These are phyloP conservation scores for Saccharomyces hybrid DNA, from an alignment of 1,139 yeast species.

Conservation along the genomic window DNA sequence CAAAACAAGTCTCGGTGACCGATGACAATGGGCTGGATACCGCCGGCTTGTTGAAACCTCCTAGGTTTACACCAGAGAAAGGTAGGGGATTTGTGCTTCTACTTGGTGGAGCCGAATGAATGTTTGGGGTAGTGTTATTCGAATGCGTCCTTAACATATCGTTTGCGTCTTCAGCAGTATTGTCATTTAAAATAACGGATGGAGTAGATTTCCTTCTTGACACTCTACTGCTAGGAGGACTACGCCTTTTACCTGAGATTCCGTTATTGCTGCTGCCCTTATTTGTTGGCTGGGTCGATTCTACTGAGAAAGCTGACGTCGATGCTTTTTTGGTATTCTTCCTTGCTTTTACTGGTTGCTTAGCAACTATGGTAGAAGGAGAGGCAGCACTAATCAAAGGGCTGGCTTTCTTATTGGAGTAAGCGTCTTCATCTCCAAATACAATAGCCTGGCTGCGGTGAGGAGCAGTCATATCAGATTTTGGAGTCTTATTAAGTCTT, in stretches of 20 bases:
- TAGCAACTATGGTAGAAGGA: not conserved
- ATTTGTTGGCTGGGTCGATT: not conserved
- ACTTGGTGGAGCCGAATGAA: not conserved
- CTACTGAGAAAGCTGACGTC: not conserved
- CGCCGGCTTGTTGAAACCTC: slow-evolving; percentile 7
- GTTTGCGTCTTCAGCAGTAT: not conserved
- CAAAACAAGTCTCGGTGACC: slow-evolving; percentile 14
- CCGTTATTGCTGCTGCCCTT: not conserved
- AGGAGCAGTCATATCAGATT: not conserved
- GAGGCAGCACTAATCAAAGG: not conserved
- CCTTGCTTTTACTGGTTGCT: not conserved
- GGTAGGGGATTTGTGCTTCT: not conserved
- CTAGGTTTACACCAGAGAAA: slow-evolving; percentile 2
- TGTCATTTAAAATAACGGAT: not conserved
- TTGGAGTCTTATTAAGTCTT: not conserved
- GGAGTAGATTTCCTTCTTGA: not conserved
- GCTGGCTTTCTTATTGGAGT: not conserved
- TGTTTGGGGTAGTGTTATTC: slow-evolving; percentile 1
- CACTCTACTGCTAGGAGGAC: not conserved
- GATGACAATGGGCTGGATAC: slow-evolving; percentile 15
- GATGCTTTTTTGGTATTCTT: not conserved
- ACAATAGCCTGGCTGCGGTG: not conserved
- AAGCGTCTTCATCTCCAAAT: not conserved
- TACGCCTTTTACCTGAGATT: not conserved
- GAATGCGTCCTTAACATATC: not conserved